Conservation (phyloP, 805 yeast species). For the Metschnikowia arizonensis region DNA sequence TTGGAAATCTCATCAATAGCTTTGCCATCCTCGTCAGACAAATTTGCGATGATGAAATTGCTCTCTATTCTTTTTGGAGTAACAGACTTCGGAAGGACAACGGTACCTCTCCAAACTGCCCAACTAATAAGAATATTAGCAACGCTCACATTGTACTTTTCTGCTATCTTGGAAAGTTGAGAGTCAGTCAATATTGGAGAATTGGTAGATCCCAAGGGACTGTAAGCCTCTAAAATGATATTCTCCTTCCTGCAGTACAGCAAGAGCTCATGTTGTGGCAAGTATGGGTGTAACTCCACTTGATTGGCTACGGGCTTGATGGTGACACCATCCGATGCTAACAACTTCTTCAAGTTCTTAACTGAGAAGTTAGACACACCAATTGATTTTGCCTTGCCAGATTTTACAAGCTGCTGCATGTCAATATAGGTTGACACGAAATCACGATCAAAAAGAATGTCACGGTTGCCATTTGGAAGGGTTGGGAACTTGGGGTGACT, state of each 20-base stretch:
- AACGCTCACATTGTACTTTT: constrained; percentile 39
- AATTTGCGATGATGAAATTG: constrained; percentile 32
- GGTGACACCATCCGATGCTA: constrained; percentile 45
- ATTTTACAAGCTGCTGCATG: constrained; percentile 53
- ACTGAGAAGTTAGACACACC: constrained; percentile 75
- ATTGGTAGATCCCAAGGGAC: constrained; percentile 65
- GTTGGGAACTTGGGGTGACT: constrained; percentile 34
- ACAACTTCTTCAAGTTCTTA: constrained; percentile 47
- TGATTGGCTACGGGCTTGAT: constrained; percentile 69
- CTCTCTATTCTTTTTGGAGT: constrained; percentile 27
- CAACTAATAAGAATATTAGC: constrained; percentile 55
- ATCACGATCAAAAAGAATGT: constrained; percentile 29
- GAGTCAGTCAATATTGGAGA: constrained; percentile 50
- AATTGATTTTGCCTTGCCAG: constrained; percentile 56
- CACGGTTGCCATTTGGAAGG: constrained; percentile 34
- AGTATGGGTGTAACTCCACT: constrained; percentile 70
- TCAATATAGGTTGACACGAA: constrained; percentile 58
- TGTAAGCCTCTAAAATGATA: constrained; percentile 66
- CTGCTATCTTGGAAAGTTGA: constrained; percentile 41
- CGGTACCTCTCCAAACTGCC: constrained; percentile 54
- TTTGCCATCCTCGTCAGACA: constrained; percentile 35
- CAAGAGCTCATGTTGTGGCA: constrained; percentile 59
- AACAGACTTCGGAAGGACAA: constrained; percentile 41
- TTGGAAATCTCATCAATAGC: constrained; percentile 24
- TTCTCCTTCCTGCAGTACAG: constrained; percentile 49